Evolutionary conservation across 257 asterid genomes (phyloP).

Genomic region (Euphrasia confusa): DNA sequence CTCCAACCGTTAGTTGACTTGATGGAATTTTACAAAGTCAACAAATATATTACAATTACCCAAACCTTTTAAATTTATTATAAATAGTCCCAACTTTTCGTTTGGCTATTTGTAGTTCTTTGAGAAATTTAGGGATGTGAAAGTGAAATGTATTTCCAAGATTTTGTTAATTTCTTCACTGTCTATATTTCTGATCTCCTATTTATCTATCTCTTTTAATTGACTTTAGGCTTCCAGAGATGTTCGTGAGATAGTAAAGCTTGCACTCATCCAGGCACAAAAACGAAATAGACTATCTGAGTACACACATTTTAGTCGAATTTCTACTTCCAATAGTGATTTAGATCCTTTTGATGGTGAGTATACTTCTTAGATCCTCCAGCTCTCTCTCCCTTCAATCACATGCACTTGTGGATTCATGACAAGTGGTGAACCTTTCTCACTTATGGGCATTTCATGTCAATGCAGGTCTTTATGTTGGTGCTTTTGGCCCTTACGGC

Average conservation of each 20-base stretch:
- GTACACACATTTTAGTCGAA: slow-evolving; percentile 69
- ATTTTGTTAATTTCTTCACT: neutral
- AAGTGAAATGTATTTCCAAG: neutral
- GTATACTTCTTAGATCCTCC: slow-evolving; percentile 18
- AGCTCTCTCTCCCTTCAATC: neutral
- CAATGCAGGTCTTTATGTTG: slow-evolving; percentile 73
- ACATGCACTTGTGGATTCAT: slow-evolving; percentile 3
- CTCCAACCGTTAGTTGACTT: neutral
- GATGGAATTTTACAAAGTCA: neutral
- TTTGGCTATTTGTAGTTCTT: neutral
- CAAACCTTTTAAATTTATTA: too few relatives aligned
- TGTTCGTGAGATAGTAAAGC: slow-evolving; percentile 80
- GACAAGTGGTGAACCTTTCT: slow-evolving; percentile 4
- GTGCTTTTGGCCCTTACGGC: slow-evolving; percentile 98
- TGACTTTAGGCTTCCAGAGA: slow-evolving; percentile 61
- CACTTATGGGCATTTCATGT: slow-evolving; percentile 21
- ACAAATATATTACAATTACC: neutral
- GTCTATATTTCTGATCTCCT: slow-evolving; percentile 20
- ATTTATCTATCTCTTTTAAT: slow-evolving; percentile 14
- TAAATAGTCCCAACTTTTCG: neutral
- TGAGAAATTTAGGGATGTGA: too few relatives aligned
- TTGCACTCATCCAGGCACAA: slow-evolving; percentile 77
- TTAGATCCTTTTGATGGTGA: slow-evolving; percentile 93
- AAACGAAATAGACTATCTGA: slow-evolving; percentile 66
- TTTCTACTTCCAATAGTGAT: slow-evolving; percentile 60